phyloP scores from a whole-genome alignment of 208 protist species.

The Kentomonas sorsogonicus region DNA sequence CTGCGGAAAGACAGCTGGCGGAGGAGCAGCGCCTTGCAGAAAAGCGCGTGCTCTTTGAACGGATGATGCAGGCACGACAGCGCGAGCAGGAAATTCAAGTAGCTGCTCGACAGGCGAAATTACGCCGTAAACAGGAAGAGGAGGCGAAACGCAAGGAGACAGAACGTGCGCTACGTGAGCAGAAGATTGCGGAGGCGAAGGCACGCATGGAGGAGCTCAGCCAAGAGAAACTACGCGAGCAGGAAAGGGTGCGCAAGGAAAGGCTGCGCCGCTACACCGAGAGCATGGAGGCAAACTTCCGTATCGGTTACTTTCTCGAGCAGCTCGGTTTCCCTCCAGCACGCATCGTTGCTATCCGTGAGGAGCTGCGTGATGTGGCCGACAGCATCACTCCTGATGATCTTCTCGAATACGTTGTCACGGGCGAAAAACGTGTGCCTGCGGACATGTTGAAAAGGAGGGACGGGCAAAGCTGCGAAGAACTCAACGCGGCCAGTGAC shows the following conservation, averaged over 20 bases:
- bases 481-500: background rate
- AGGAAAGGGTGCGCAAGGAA: background rate
- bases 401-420: constrained; percentile 73
- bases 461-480: too few relatives aligned
- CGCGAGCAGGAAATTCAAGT: background rate
- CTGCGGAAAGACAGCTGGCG: background rate
- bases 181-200: constrained; percentile 19
- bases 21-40: background rate
- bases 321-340: constrained; percentile 38
- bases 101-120: background rate
- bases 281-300: constrained; percentile 28
- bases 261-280: constrained; percentile 26
- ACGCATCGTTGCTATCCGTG: constrained; percentile 33
- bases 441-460: constrained; percentile 33
- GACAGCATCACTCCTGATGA: constrained; percentile 58
- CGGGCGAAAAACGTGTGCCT: constrained; percentile 54
- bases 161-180: too few relatives aligned
- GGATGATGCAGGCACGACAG: background rate
- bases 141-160: too few relatives aligned
- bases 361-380: constrained; percentile 26
- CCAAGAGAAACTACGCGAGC: background rate
- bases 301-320: constrained; percentile 57
- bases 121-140: constrained; percentile 3
- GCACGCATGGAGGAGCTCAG: constrained; percentile 14
- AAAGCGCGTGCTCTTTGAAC: background rate